Base-by-base conservation (phyloP, 2,329 filamentous ascomycete genomes). In the Graphilbum ipis-grandicollis region DNA sequence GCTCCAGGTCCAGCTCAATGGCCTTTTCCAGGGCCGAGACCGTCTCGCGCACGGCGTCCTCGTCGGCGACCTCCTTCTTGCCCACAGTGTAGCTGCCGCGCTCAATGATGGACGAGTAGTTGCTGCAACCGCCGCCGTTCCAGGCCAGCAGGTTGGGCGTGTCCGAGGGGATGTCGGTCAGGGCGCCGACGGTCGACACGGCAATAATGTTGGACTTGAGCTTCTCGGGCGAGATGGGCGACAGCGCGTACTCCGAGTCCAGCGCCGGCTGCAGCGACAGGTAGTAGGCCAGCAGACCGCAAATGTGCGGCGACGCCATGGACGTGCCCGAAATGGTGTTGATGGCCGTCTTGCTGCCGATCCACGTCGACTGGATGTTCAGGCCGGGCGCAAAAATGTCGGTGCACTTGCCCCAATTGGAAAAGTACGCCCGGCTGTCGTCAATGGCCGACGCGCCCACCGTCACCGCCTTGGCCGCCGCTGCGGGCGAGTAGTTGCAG, bases 251-350 rank as follows among this genome's bases (percentile, higher is more conserved):
- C 54, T 83, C 85, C 31, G 92, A 98, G 62, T 92, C 83, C 51
- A 71, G 71, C 46, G 80, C 65, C 34, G 90, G 90, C 65, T 96
- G 86, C 39, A 98, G 84, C 46, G 90, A 98, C 42, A 98, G 77
- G 63, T 93, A 82, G 72, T 98, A 98, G 64, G 90, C 90, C 51
- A 96, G 68, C 45, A 98, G 84, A 72, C 90, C 90, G 55, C 78
- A 79, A 56, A 98, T 80, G 62, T 98, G 90, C 50, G 90, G 90
- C 44, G 90, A 96, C 44, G 90, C 90, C 90, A 98, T 98, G 38
- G 90, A 98, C 47, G 90, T 98, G 59, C 90, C 90, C 31, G 88
- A 96, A 66, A 98, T 98, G 64, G 84, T 94, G 77, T 98, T 98
- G 66, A 84, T 75, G 53, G 90, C 88, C 53, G 88, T 78, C 62